A percentile compares a stretch with the other conserved stretches of the same genome.
Evolutionary conservation across 305 asterid genomes (phyloP).

Genomic region (Fraxinus albicans): DNA sequence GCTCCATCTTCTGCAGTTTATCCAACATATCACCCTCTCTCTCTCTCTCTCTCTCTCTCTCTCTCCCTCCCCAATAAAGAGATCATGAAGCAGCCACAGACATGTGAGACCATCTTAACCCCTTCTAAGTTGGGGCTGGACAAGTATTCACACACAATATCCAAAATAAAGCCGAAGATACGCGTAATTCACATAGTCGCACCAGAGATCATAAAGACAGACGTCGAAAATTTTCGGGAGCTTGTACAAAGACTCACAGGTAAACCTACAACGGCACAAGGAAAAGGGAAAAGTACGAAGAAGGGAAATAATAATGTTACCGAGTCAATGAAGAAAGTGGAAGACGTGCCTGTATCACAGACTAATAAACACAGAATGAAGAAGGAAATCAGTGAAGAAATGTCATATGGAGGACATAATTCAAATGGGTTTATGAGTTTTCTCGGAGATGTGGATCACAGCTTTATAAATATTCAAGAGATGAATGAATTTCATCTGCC

Average conservation of each 20-base stretch:
- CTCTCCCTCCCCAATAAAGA: neutral
- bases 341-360: slow-evolving; percentile 29
- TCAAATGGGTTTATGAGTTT: slow-evolving; percentile 36
- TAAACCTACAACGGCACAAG: slow-evolving; percentile 33
- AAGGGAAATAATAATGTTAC: slow-evolving; percentile 15
- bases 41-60: neutral
- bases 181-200: slow-evolving; percentile 75
- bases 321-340: slow-evolving; percentile 26
- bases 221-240: slow-evolving; percentile 56
- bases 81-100: slow-evolving; percentile 39
- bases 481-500: slow-evolving; percentile 42
- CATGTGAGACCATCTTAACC: slow-evolving; percentile 30
- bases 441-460: slow-evolving; percentile 44
- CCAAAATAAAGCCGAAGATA: slow-evolving; percentile 64
- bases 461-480: slow-evolving; percentile 41
- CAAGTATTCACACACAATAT: slow-evolving; percentile 45
- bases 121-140: slow-evolving; percentile 37
- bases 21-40: slow-evolving; percentile 9
- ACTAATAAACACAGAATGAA: slow-evolving; percentile 29
- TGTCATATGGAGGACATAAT: slow-evolving; percentile 21
- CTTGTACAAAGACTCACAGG: slow-evolving; percentile 86
- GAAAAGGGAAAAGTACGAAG: slow-evolving; percentile 4
- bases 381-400: slow-evolving; percentile 40
- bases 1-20: slow-evolving; percentile 23
- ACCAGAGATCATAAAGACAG: slow-evolving; percentile 69